A percentile compares a stretch with the other conserved stretches of the same genome.
These are phyloP conservation scores for Apophysomyces ossiformis DNA, from an alignment of 371 early-diverging fungal genomes.

Conservation along the genomic window DNA sequence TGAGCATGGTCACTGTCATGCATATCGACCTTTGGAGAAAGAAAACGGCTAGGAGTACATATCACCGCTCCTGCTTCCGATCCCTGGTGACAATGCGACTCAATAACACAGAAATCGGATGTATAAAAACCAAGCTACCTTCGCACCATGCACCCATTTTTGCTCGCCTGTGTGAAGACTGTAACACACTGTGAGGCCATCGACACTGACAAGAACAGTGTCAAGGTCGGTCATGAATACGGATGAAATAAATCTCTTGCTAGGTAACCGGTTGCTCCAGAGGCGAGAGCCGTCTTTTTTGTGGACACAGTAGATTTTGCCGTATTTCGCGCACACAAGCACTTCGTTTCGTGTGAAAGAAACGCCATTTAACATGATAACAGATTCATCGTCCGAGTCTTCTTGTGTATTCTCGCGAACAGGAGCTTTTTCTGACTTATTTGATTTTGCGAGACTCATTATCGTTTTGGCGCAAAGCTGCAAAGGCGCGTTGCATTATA, in stretches of 20 bases:
- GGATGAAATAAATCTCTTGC: not conserved
- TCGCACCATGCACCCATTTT: not conserved
- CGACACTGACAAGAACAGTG: not conserved
- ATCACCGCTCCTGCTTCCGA: conserved; percentile 28
- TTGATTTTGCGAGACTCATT: not conserved
- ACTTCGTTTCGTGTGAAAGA: not conserved
- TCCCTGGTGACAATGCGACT: not conserved
- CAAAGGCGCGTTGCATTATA: no score
- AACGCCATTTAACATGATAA: not conserved
- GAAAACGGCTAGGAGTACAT: conserved; percentile 19
- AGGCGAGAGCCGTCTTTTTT: not conserved
- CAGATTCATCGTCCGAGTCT: not conserved
- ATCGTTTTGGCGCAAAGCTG: no score
- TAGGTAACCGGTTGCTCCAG: not conserved
- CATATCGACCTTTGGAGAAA: conserved; percentile 11
- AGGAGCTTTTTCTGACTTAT: not conserved
- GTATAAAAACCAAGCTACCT: not conserved
- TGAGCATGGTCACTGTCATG: not conserved
- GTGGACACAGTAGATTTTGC: not conserved
- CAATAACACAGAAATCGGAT: not conserved
- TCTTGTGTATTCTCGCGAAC: not conserved
- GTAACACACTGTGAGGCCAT: not conserved
- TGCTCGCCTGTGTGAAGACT: not conserved
- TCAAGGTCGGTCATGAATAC: not conserved
- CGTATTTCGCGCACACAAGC: not conserved